These are phyloP conservation scores for Adenanthera pavonina DNA, from an alignment of 306 rosid species.

Conservation along the genomic window DNA sequence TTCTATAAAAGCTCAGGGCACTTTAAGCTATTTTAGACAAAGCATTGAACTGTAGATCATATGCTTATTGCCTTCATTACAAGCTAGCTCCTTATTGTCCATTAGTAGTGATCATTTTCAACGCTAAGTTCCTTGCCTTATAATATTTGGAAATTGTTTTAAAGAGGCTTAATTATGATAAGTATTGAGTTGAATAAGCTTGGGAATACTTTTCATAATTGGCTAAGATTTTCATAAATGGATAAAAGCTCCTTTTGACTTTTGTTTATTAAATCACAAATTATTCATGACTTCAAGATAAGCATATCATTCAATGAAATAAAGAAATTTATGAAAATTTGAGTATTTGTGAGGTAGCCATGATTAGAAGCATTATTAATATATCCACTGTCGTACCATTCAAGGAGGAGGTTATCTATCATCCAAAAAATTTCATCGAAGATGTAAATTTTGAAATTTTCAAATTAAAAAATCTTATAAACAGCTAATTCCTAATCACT, in stretches of 20 bases:
- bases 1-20: no score
- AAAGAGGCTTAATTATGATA: neutral
- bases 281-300: no score
- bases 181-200: neutral
- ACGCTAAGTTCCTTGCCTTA: neutral
- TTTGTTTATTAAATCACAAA: neutral
- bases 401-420: no score
- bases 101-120: neutral
- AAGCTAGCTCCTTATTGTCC: neutral
- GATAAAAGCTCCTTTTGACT: conserved; percentile 4
- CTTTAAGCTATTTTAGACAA: no score
- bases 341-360: no score
- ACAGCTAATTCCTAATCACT: neutral
- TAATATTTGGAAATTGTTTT: neutral
- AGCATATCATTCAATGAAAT: no score
- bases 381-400: no score
- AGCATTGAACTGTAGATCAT: no score
- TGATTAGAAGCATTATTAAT: no score
- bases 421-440: no score
- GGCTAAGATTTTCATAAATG: conserved; percentile 6
- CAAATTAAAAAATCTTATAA: neutral
- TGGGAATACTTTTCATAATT: conserved; percentile 17
- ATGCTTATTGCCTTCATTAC: no score
- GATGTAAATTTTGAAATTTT: neutral
- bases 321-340: no score